Percentiles rank a stretch among this genome's conserved stretches.
These are phyloP conservation scores for Tolypocladium cylindrosporum DNA, from an alignment of 2,329 filamentous ascomycete genomes.

Conservation along the genomic window DNA sequence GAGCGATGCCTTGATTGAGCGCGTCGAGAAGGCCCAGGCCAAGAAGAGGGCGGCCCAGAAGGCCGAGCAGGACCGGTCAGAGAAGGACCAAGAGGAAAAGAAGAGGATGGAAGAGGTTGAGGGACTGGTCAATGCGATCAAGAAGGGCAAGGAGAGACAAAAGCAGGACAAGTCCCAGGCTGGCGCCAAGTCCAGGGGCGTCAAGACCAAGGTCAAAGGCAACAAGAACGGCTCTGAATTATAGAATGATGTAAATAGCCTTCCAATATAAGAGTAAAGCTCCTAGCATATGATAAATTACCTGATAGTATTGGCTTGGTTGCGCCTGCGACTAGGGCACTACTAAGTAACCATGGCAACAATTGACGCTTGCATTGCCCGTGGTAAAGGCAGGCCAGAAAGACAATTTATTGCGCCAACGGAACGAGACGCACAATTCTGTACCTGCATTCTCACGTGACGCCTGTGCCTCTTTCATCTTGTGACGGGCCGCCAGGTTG, in stretches of 20 bases:
- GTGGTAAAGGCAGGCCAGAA: too few species aligned
- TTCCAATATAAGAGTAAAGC: background rate
- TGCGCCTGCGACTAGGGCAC: too few species aligned
- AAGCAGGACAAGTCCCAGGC: constrained; percentile 8
- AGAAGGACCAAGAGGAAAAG: constrained; percentile 22
- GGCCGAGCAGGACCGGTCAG: constrained; percentile 23
- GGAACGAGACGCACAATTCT: too few species aligned
- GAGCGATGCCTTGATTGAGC: constrained; percentile 75
- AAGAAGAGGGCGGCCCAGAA: constrained; percentile 34
- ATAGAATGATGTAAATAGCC: background rate
- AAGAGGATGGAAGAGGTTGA: constrained; percentile 20
- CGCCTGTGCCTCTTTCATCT: background rate
- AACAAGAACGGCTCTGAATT: background rate
- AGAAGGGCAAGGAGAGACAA: constrained; percentile 26
- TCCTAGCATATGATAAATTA: too few species aligned
- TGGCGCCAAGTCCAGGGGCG: background rate
- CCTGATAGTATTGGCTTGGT: too few species aligned
- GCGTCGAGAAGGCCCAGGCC: constrained; percentile 70
- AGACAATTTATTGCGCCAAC: too few species aligned
- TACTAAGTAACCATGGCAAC: too few species aligned
- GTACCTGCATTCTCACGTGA: background rate
- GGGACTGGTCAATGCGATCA: constrained; percentile 33
- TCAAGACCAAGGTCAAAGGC: background rate
- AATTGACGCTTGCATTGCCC: too few species aligned
- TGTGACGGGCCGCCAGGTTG: too few species aligned